These are phyloP conservation scores for Pythium rishiriense DNA, from an alignment of 352 stramenopile genomes.

Conservation along the genomic window DNA sequence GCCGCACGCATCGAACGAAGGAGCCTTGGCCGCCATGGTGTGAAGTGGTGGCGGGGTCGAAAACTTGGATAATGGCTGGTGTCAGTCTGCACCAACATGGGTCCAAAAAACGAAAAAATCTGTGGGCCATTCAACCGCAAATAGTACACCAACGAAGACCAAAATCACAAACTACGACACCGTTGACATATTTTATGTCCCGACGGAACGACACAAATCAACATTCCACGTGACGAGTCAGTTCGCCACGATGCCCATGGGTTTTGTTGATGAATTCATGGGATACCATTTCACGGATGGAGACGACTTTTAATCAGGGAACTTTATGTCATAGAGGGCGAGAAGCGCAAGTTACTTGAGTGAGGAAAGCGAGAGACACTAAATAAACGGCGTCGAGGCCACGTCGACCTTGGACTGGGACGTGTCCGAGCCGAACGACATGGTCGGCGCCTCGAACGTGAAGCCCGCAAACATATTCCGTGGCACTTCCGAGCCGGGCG, in stretches of 20 bases:
- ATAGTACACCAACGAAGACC: not conserved
- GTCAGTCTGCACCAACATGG: not conserved
- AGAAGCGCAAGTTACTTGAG: not conserved
- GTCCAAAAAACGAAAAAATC: conserved; percentile 4
- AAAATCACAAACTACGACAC: conserved; percentile 1
- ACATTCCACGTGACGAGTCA: not conserved
- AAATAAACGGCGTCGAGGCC: conserved; percentile 87
- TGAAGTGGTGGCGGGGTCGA: not conserved
- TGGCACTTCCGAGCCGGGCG: conserved; percentile 52
- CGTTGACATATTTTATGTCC: not conserved
- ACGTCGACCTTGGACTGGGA: conserved; percentile 87
- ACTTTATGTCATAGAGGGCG: conserved; percentile 8
- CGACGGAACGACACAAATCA: not conserved
- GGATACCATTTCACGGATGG: not conserved
- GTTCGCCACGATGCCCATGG: not conserved
- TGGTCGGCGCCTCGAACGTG: conserved; percentile 81
- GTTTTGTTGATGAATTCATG: not conserved
- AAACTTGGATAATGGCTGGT: not conserved
- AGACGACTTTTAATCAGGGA: conserved; percentile 14
- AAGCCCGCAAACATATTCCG: conserved; percentile 88
- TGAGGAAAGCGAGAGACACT: conserved; percentile 28
- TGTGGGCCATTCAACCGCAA: not conserved
- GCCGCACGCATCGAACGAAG: conserved; percentile 52
- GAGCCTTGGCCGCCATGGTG: conserved; percentile 44
- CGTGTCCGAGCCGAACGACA: conserved; percentile 86